A percentile compares a stretch with the other conserved stretches of the same genome.
phyloP scores from a whole-genome alignment of 108 stramenopile species.

The Pseudonitzschia delicatissima region DNA sequence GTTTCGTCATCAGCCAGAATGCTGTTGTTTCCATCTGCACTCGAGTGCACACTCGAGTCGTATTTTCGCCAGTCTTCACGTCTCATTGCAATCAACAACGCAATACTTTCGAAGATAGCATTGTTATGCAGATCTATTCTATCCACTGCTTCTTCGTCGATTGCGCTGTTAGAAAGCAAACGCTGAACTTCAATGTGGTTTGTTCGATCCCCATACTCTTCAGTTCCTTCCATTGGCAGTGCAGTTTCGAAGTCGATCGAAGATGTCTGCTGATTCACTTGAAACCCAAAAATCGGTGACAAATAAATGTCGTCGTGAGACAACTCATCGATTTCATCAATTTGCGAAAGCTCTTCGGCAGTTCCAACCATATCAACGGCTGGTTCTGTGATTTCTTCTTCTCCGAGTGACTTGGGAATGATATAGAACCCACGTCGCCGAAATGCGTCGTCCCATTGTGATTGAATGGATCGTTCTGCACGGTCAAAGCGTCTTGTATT shows the following conservation, averaged over 20 bases:
- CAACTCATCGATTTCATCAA: neutral
- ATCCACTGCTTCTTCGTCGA: neutral
- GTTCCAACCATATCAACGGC: no score
- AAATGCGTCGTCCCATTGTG: conserved; percentile 22
- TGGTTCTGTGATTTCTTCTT: neutral
- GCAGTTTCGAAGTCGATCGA: neutral
- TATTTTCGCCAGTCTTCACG: conserved; percentile 12
- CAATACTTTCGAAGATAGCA: conserved; percentile 9
- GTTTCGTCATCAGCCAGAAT: neutral
- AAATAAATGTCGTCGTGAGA: neutral
- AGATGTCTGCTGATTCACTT: neutral
- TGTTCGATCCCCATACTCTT: neutral
- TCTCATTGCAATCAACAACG: conserved; percentile 14
- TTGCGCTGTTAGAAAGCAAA: neutral
- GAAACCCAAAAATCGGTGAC: neutral
- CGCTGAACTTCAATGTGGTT: neutral
- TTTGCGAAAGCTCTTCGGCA: neutral
- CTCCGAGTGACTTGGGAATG: neutral
- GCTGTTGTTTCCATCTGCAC: neutral
- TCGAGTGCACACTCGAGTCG: neutral
- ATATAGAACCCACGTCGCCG: neutral
- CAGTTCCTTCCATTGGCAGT: neutral
- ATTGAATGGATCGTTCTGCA: conserved; percentile 12
- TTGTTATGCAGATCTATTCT: neutral
- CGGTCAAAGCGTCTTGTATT: neutral